Conservation (phyloP, 768 basidiomycete species). For the Pleurotus giganteus region DNA sequence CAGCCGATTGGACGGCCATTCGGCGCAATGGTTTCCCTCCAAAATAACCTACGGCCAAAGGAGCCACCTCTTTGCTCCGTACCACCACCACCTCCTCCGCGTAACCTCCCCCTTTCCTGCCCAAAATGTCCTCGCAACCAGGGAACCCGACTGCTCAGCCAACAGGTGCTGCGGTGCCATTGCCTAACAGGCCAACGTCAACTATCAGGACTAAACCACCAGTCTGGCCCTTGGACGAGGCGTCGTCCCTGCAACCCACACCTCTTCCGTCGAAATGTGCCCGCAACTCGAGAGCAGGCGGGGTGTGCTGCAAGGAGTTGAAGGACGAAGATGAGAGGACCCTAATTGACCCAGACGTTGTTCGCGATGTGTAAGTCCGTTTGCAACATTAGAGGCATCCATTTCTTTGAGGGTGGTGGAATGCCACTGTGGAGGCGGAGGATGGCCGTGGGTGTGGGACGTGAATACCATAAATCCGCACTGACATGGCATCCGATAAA, state of each 20-base stretch:
- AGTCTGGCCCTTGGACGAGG: conserved; percentile 62
- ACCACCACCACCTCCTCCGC: not conserved
- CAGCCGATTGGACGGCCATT: not conserved
- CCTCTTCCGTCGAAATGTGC: conserved; percentile 61
- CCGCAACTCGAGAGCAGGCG: conserved; percentile 48
- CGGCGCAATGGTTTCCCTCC: too few relatives aligned
- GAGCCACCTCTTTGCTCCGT: conserved; percentile 4
- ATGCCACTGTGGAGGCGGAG: not conserved
- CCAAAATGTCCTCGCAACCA: not conserved
- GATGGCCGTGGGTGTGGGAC: too few relatives aligned
- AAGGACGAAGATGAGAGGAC: conserved; percentile 76
- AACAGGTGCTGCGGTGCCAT: not conserved
- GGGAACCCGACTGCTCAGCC: not conserved
- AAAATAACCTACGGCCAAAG: too few relatives aligned
- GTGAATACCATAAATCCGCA: too few relatives aligned
- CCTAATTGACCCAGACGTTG: conserved; percentile 81
- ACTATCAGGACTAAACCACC: conserved; percentile 40
- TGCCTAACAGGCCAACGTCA: conserved; percentile 8
- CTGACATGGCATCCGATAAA: too few relatives aligned
- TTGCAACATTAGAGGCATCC: not conserved
- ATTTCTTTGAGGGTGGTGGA: not conserved
- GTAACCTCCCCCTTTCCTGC: conserved; percentile 4
- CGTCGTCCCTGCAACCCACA: conserved; percentile 33
- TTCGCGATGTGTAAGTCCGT: conserved; percentile 76
- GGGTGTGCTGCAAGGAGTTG: conserved; percentile 87